Percentiles rank a stretch among this genome's conserved stretches.
Conservation (phyloP, 1,284 basidiomycete species). For the Moniliophthora roreri region DNA sequence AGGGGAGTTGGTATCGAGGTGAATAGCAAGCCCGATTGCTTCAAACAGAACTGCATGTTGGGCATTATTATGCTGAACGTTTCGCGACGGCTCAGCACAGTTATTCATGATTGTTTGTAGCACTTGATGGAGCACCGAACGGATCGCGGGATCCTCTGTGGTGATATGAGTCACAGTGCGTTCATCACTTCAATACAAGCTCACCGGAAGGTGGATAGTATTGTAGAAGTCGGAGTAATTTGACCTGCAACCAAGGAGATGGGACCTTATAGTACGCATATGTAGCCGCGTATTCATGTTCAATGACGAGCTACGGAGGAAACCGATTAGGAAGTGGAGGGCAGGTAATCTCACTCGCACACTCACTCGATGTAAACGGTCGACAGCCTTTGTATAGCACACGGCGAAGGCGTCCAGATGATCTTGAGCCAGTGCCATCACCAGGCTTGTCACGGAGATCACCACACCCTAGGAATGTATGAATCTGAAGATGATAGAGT, state of each 20-base stretch:
- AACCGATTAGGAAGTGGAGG: constrained; percentile 19
- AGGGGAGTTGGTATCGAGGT: constrained; percentile 89
- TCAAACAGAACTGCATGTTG: constrained; percentile 99
- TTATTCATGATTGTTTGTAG: constrained; percentile 91
- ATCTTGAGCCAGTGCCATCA: constrained; percentile 96
- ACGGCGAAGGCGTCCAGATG: constrained; percentile 87
- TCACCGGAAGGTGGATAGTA: constrained; percentile 93
- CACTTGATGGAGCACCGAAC: constrained; percentile 78
- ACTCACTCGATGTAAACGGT: constrained; percentile 81
- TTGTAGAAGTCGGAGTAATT: constrained; percentile 89
- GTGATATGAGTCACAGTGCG: constrained; percentile 9
- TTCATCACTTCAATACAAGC: constrained; percentile 17
- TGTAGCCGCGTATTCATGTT: constrained; percentile 84
- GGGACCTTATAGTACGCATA: constrained; percentile 99
- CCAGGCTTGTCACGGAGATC: constrained; percentile 88
- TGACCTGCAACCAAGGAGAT: constrained; percentile 97
- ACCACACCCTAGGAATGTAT: constrained; percentile 76
- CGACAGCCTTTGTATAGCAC: constrained; percentile 94
- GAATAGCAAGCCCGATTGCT: constrained; percentile 96
- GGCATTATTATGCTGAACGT: constrained; percentile 98
- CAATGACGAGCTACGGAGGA: constrained; percentile 79
- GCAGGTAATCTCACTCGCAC: constrained; percentile 1
- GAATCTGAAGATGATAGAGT: constrained; percentile 9
- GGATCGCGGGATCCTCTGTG: constrained; percentile 81
- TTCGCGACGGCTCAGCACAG: constrained; percentile 89